A percentile compares a stretch with the other conserved stretches of the same genome.
Conservation (phyloP, 192 early-diverging fungal genomes). For the Funneliformis mosseae region DNA sequence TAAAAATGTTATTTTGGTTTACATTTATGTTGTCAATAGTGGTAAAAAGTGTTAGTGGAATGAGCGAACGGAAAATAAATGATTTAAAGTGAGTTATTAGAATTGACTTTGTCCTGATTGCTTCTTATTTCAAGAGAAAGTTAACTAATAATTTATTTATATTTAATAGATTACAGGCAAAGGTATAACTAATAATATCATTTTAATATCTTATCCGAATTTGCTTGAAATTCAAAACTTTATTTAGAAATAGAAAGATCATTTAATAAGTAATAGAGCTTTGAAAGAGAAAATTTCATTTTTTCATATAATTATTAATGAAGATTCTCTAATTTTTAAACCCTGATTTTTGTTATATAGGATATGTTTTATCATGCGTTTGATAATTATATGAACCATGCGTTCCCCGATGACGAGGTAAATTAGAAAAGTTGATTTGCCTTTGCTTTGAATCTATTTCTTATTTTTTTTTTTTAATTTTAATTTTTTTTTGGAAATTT, state of each 20-base stretch:
- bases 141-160: neutral
- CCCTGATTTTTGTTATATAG: slow-evolving; percentile 24
- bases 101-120: neutral
- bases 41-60: neutral
- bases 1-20: neutral
- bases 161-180: neutral
- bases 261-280: too few relatives aligned
- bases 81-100: neutral
- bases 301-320: too few relatives aligned
- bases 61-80: neutral
- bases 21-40: neutral
- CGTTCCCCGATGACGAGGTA: slow-evolving; percentile 87
- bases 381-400: slow-evolving; percentile 77
- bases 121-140: neutral
- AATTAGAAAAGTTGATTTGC: slow-evolving; percentile 43
- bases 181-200: neutral
- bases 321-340: too few relatives aligned
- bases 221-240: too few relatives aligned
- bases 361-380: slow-evolving; percentile 81
- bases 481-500: neutral
- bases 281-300: too few relatives aligned
- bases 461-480: neutral
- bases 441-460: neutral
- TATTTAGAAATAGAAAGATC: too few relatives aligned
- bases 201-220: too few relatives aligned